Evolutionary conservation across 495 filamentous ascomycete genomes (phyloP), one percentile per base, ranked within the genome.

Genomic region (Penicillium canescens): DNA sequence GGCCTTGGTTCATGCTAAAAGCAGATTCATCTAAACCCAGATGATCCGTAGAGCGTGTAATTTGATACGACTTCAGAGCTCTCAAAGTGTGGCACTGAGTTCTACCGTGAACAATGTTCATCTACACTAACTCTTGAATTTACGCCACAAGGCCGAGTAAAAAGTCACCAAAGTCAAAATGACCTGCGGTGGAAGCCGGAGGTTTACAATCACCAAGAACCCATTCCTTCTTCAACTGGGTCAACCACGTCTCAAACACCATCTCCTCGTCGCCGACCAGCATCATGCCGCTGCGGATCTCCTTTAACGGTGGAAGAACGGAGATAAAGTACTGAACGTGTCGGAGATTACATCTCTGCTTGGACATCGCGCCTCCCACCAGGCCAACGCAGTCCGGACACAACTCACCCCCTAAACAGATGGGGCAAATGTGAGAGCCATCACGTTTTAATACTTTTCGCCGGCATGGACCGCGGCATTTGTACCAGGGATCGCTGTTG

Each of bases 251-350:
- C 42, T 54, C 34, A 39, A 59, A 59, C 12, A 45, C 39, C 50
- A 59, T 50, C 23, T 44, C 50, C n/a, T 54, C 50, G 16, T 45
- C 56, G n/a, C 54, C 56, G 8, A 54, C 50, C n/a, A 54, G 31
- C 38, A 54, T 46, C 21, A 3, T 33, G 1, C 50, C 45, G 20
- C 14, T 6, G 11, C 14, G 7, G 16, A 40, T 7, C 16, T 40
- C 11, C 38, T 40, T 11, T 18, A 18, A 11, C 4, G 4, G 38
- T 4, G 14, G 38, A 7, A 18, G 16, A 20, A 40, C 21, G 12
- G 6, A 11, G 14, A 40, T 20, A 18, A 40, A 40, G 38, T 40
- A 40, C 38, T 40, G 6, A 12, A 18, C 38, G 14, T 40, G 38
- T 18, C 21, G 8, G 14, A 18, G 14, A 11, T 8, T 40, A 20